Evolutionary conservation across 768 basidiomycete genomes (phyloP).

Genomic region (Tulasnella sp.): DNA sequence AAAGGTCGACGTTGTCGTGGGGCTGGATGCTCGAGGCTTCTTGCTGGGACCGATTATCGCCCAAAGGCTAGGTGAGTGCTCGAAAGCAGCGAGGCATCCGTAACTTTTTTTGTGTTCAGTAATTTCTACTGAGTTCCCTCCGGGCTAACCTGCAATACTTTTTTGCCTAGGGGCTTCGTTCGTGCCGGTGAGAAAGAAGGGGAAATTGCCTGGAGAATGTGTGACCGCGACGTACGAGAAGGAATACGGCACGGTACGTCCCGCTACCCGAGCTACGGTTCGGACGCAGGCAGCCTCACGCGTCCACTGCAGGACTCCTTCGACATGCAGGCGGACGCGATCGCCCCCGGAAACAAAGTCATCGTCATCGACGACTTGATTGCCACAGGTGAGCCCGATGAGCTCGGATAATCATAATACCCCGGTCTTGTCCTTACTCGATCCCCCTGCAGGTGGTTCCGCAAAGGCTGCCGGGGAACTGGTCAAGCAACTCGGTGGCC

Average conservation of each 20-base stretch:
- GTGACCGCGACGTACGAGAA: slow-evolving; percentile 78
- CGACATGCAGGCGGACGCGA: slow-evolving; percentile 90
- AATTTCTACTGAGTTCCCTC: not conserved
- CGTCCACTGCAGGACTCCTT: slow-evolving; percentile 73
- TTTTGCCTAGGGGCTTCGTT: slow-evolving; percentile 70
- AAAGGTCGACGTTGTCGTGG: slow-evolving; percentile 91
- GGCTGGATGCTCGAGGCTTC: slow-evolving; percentile 95
- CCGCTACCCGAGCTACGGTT: not conserved
- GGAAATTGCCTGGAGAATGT: slow-evolving; percentile 91
- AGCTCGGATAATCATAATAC: not conserved
- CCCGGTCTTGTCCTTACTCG: slow-evolving; percentile 23
- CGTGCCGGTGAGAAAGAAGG: slow-evolving; percentile 91
- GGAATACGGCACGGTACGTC: slow-evolving; percentile 81
- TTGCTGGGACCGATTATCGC: slow-evolving; percentile 93
- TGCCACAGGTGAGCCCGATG: slow-evolving; percentile 72
- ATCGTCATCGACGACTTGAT: slow-evolving; percentile 94
- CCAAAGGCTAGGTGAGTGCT: slow-evolving; percentile 59
- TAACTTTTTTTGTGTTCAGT: not conserved
- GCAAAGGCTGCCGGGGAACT: slow-evolving; percentile 92
- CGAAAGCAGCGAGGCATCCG: not conserved
- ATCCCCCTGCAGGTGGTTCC: slow-evolving; percentile 69
- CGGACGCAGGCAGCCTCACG: not conserved
- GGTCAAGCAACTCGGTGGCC: slow-evolving; percentile 78
- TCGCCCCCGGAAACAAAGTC: slow-evolving; percentile 79
- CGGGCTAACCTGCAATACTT: slow-evolving; percentile 1